A percentile compares a stretch with the other conserved stretches of the same genome.
Conservation (phyloP, 306 rosid species). For the Rubus parviflorus region DNA sequence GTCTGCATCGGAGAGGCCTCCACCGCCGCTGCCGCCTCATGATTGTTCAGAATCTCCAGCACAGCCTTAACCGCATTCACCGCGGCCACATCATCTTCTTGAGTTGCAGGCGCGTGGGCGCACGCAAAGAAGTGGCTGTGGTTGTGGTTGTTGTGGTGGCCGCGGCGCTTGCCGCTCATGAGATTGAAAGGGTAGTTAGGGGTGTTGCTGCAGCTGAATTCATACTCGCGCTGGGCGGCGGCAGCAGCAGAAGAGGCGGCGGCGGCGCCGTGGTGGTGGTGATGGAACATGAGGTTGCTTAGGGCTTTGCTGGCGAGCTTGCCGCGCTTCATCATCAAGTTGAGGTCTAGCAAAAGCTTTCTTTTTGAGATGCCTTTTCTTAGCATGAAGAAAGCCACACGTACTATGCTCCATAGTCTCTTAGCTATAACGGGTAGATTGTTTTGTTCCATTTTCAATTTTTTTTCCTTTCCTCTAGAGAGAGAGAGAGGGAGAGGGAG, state of each 20-base stretch:
- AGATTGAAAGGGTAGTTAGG: constrained; percentile 45
- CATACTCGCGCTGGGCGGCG: constrained; percentile 57
- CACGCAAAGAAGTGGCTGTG: constrained; percentile 45
- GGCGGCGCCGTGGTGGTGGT: constrained; percentile 34
- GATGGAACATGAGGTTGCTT: constrained; percentile 60
- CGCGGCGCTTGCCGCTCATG: constrained; percentile 45
- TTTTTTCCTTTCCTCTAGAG: neutral
- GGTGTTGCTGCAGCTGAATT: constrained; percentile 91
- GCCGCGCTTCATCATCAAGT: constrained; percentile 74
- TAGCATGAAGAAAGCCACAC: constrained; percentile 61
- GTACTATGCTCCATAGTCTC: constrained; percentile 63
- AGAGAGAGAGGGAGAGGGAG: constrained; percentile 16
- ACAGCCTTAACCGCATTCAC: constrained; percentile 44
- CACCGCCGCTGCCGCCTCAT: constrained; percentile 1
- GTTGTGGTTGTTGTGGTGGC: constrained; percentile 15
- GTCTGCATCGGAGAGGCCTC: constrained; percentile 25
- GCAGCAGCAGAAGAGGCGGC: neutral
- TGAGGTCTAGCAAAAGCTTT: constrained; percentile 59
- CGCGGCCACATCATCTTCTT: constrained; percentile 49
- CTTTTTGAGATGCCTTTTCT: constrained; percentile 70
- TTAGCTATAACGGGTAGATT: constrained; percentile 45
- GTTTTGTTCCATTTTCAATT: constrained; percentile 26
- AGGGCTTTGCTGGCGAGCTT: constrained; percentile 85
- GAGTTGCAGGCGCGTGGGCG: constrained; percentile 49
- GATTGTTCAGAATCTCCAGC: constrained; percentile 50